Evolutionary conservation across 257 asterid genomes (phyloP), one percentile per base, ranked within the genome.

Genomic region (Penstemon barbatus): DNA sequence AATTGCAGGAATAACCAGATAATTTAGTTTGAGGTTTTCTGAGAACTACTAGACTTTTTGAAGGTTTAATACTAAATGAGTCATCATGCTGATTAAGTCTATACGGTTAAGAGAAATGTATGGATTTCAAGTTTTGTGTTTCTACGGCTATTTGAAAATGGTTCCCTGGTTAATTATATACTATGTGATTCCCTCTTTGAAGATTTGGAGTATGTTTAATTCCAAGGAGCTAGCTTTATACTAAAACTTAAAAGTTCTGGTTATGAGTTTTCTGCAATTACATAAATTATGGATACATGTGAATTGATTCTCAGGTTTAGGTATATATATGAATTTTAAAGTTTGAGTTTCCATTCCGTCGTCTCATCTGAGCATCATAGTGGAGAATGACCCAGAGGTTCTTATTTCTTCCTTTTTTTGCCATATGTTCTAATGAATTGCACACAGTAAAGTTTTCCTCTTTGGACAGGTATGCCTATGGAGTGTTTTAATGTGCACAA

Each of bases 351-450:
- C 40, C 40, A 71, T 37, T 0, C 15, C 7, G 15, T 63, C 74
- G 38, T 58, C 79, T 58, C 19, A 74, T 70, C 33, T 66, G 57
- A 72, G 72, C 53, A 53, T 65, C 72, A 78, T 70, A 66, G 71
- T 68, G 76, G 95, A 90, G 95, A 88, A 92, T 92, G 98, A 79
- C 77, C 83, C 81, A 55, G 81, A 85, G 97, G 98, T 92, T 67
- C 55, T 68, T 61, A 15, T 55, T 65, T 61, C 8, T 71, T 68
- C 60, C 50, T 19, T 8, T 18, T 48, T 55, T 39, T 49, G 4
- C 25, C 33, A 25, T 4, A 0, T 57, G 46, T 49, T 66, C 62
- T 40, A 8, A 72, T 70, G 57, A 45, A 25, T 46, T 69, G 48
- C 36, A 18, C 46, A 45, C 13, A 55, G 54, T 46, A 19, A 57